A percentile compares a stretch with the other conserved stretches of the same genome.
These are phyloP conservation scores for Dendrobium catenatum DNA, from an alignment of 106 monocot genomes.

Conservation along the genomic window DNA sequence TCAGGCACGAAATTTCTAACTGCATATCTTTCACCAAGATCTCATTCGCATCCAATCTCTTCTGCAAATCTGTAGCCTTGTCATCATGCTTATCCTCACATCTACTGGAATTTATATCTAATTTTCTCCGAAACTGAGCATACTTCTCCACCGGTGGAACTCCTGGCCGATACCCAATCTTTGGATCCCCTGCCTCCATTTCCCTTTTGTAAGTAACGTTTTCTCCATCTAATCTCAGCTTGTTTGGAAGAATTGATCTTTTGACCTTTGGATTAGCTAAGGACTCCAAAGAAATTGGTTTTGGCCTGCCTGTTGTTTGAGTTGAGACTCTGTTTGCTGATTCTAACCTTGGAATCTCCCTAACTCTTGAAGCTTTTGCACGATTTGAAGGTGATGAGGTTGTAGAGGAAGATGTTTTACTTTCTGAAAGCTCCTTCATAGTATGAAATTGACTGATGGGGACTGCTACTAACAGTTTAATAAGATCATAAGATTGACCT, in stretches of 20 bases:
- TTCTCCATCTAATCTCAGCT: slow-evolving; percentile 14
- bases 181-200: slow-evolving; percentile 15
- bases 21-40: slow-evolving; percentile 39
- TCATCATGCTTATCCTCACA: slow-evolving; percentile 13
- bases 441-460: not conserved
- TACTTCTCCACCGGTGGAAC: slow-evolving; percentile 22
- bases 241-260: slow-evolving; percentile 23
- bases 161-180: slow-evolving; percentile 10
- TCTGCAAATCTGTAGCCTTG: slow-evolving; percentile 31
- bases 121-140: slow-evolving; percentile 17
- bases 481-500: not conserved
- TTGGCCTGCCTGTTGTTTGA: slow-evolving; percentile 15
- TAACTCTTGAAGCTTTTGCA: slow-evolving; percentile 15
- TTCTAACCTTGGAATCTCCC: slow-evolving; percentile 12
- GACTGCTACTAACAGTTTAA: not conserved
- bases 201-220: slow-evolving; percentile 6
- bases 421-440: slow-evolving; percentile 41
- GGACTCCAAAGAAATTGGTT: slow-evolving; percentile 12
- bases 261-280: slow-evolving; percentile 10
- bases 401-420: slow-evolving; percentile 12
- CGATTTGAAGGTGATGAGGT: slow-evolving; percentile 15
- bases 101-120: slow-evolving; percentile 14
- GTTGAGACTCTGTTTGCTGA: slow-evolving; percentile 14
- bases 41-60: slow-evolving; percentile 39
- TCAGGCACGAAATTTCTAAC: slow-evolving; percentile 29